A percentile compares a stretch with the other conserved stretches of the same genome.
These are phyloP conservation scores for Tetraselmis chui DNA, from an alignment of 139 green algal species.

Conservation along the genomic window DNA sequence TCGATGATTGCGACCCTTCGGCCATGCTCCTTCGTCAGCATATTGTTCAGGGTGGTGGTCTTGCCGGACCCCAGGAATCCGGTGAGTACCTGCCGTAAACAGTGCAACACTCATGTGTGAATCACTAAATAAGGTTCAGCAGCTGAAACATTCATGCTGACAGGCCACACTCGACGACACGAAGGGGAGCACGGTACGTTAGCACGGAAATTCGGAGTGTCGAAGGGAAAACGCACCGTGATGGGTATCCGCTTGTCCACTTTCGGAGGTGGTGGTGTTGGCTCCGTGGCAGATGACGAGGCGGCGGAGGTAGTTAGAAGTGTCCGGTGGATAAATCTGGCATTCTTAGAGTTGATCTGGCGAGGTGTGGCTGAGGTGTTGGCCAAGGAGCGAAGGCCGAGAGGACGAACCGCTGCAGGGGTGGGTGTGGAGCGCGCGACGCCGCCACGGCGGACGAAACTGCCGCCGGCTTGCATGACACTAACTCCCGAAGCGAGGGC, in stretches of 20 bases:
- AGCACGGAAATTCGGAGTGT: not conserved
- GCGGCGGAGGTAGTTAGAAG: no score
- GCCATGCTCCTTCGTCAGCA: slow-evolving; percentile 79
- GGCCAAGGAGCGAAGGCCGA: no score
- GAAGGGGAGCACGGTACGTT: not conserved
- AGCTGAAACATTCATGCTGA: not conserved
- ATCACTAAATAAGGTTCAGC: not conserved
- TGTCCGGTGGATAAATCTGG: no score
- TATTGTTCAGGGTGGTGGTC: slow-evolving; percentile 91
- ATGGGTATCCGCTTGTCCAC: slow-evolving; percentile 54
- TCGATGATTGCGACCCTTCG: slow-evolving; percentile 84
- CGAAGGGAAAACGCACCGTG: slow-evolving; percentile 25
- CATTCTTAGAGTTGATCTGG: no score
- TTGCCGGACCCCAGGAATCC: slow-evolving; percentile 86
- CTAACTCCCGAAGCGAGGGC: no score
- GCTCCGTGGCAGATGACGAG: not conserved
- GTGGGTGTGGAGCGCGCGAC: no score
- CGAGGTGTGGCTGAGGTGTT: no score
- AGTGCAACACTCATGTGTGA: not conserved
- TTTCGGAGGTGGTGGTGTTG: not conserved
- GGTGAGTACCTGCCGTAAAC: slow-evolving; percentile 73
- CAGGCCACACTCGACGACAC: not conserved
- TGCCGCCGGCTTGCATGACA: no score
- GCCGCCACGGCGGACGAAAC: no score
- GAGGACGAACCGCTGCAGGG: no score